Percentiles rank a stretch among this genome's conserved stretches.
phyloP scores from a whole-genome alignment of 2,329 filamentous ascomycete genomes.

The Grosmannia clavigera region DNA sequence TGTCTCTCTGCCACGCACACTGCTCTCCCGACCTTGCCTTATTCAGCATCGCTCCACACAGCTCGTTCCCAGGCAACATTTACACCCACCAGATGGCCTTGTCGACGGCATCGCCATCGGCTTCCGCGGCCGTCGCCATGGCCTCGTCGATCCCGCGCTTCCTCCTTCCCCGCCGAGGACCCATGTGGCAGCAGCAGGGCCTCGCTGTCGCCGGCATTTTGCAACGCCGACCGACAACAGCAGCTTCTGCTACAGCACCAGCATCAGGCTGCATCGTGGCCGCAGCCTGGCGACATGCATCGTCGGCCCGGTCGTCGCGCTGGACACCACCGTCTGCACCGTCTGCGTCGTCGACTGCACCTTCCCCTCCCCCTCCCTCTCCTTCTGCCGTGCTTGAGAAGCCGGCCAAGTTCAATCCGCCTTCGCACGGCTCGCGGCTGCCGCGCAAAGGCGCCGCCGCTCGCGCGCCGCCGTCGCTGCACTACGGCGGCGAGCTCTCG shows the following conservation, averaged over 20 bases:
- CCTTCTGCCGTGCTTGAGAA: constrained; percentile 58
- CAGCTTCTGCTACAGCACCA: constrained; percentile 7
- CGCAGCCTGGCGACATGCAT: not conserved
- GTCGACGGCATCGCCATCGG: not conserved
- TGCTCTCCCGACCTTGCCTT: not conserved
- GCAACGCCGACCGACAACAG: too few species aligned
- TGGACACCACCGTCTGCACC: not conserved
- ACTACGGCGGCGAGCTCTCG: constrained; percentile 64
- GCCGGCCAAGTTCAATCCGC: constrained; percentile 80
- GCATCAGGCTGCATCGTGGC: not conserved
- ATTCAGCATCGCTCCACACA: not conserved
- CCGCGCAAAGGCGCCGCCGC: constrained; percentile 32
- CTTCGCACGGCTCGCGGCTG: constrained; percentile 69
- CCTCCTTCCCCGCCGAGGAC: constrained; percentile 50
- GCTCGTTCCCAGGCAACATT: too few species aligned
- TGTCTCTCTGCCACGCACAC: not conserved
- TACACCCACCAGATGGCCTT: not conserved
- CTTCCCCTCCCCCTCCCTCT: constrained; percentile 13
- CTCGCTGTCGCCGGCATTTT: not conserved
- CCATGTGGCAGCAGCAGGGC: constrained; percentile 34
- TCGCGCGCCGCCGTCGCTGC: constrained; percentile 36
- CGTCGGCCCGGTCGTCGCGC: not conserved
- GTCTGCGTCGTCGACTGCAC: not conserved
- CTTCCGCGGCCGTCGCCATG: constrained; percentile 1
- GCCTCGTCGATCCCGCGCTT: constrained; percentile 51